Evolutionary conservation across 306 rosid genomes (phyloP).

Genomic region (Canavalia gladiata): DNA sequence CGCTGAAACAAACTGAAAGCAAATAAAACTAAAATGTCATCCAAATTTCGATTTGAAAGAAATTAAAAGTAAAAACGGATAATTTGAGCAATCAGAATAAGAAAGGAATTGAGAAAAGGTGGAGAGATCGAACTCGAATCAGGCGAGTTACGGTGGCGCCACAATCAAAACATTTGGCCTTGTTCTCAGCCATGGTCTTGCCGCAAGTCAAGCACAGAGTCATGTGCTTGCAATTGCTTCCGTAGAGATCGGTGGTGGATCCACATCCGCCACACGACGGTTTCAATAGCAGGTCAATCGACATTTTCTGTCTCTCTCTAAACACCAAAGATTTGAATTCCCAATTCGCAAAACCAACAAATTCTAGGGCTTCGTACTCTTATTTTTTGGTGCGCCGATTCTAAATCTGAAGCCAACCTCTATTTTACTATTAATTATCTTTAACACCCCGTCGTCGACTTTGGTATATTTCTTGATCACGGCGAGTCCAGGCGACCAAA

Average conservation of each 20-base stretch:
- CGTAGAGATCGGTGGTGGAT: constrained; percentile 76
- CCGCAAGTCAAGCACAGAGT: constrained; percentile 82
- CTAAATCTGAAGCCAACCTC: background rate
- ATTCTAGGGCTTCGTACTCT: constrained; percentile 7
- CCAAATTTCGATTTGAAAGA: background rate
- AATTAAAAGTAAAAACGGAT: background rate
- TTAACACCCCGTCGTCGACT: background rate
- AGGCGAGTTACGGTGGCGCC: constrained; percentile 72
- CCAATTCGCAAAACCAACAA: background rate
- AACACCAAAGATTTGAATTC: background rate
- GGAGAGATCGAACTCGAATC: constrained; percentile 66
- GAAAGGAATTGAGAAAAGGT: background rate
- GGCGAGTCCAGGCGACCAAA: background rate
- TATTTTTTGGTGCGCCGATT: background rate
- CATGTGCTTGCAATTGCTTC: constrained; percentile 90
- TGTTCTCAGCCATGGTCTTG: constrained; percentile 78
- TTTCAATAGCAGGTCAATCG: constrained; percentile 67
- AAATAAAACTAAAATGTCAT: background rate
- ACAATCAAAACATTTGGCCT: constrained; percentile 75
- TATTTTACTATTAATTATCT: background rate
- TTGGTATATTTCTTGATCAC: background rate
- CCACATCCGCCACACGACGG: constrained; percentile 77
- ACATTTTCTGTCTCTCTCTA: constrained; percentile 47
- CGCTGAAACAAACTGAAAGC: background rate
- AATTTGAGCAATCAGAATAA: too few relatives aligned